Evolutionary conservation across 805 yeast species (phyloP), one percentile per base, ranked within the genome.

Genomic region (Candida hispaniensis): DNA sequence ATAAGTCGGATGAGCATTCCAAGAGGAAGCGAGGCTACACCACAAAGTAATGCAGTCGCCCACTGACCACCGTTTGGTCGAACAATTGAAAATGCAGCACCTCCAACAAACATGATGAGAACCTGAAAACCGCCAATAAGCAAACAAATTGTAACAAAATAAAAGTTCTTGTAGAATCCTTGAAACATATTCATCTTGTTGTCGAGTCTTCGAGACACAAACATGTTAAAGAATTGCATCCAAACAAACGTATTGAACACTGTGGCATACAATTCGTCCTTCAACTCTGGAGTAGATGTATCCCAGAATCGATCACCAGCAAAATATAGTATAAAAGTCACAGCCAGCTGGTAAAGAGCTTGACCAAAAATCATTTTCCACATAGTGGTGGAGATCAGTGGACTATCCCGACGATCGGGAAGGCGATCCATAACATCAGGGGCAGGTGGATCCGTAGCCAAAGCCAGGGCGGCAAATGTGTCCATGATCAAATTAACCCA

Each of bases 401-500:
- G 80, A 10, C 73, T 69, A 14, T 63, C 60, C 50, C 95, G 71
- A 19, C 93, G 91, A 25, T 77, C 83, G 2, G 98, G 99, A 51
- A 71, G 75, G 36, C 82, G 67, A 43, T 79, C 72, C 51, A 91
- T 63, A 26, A 82, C 75, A 24, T 76, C 69, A 30, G 76, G 80
- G 48, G 83, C 86, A 0, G 98, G 98, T 48, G 88, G 86, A 55
- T 91, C 98, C 3, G 98, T 91, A 5, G 98, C 98, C 48, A 91
- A 67, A 0, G 98, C 98, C 48, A 91, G 66, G 3, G 98, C 98
- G 3, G 98, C 98, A 44, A 91, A 69, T 0, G 98, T 91, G 57
- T 91, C 98, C 98, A 91, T 91, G 49, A 91, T 91, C 56, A 91
- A 66, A 58, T 91, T 91, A 33, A 91, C 96, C 98, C 98, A 91